Evolutionary conservation across 352 stramenopile genomes (phyloP).

Genomic region (Globisporangium apiculatum): DNA sequence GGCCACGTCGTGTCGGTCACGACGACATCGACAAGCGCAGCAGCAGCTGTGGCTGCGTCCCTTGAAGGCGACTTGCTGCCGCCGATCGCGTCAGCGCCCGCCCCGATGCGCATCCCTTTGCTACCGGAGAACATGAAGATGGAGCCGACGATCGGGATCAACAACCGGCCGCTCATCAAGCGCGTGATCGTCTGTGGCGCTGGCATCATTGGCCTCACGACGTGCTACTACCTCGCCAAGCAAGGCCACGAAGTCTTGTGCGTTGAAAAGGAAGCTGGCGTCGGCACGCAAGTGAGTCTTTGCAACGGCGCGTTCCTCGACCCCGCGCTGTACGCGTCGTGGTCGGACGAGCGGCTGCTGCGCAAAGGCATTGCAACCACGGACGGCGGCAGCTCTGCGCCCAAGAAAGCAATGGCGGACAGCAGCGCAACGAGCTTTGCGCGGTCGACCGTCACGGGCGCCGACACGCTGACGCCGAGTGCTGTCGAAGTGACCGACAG

Average conservation of each 20-base stretch:
- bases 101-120: constrained; percentile 52
- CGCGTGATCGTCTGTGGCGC: constrained; percentile 82
- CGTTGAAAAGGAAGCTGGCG: constrained; percentile 73
- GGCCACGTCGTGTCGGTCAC: constrained; percentile 39
- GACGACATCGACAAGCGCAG: constrained; percentile 8
- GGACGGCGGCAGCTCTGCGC: constrained; percentile 8
- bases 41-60: constrained; percentile 2
- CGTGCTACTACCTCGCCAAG: constrained; percentile 81
- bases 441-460: constrained; percentile 4
- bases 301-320: constrained; percentile 83
- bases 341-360: constrained; percentile 65
- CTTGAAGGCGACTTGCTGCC: constrained; percentile 46
- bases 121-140: constrained; percentile 63
- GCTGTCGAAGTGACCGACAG: constrained; percentile 24
- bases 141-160: constrained; percentile 50
- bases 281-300: constrained; percentile 74
- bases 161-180: constrained; percentile 51
- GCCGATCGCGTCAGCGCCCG: constrained; percentile 45
- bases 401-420: constrained; percentile 3
- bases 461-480: neutral
- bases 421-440: constrained; percentile 4
- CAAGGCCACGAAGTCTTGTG: constrained; percentile 83
- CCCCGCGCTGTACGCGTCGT: constrained; percentile 73
- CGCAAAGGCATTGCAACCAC: constrained; percentile 28
- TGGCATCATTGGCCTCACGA: constrained; percentile 81